A percentile compares a stretch with the other conserved stretches of the same genome.
Conservation (phyloP, 169 alveolate species). For the Plasmodium chabaudi region DNA sequence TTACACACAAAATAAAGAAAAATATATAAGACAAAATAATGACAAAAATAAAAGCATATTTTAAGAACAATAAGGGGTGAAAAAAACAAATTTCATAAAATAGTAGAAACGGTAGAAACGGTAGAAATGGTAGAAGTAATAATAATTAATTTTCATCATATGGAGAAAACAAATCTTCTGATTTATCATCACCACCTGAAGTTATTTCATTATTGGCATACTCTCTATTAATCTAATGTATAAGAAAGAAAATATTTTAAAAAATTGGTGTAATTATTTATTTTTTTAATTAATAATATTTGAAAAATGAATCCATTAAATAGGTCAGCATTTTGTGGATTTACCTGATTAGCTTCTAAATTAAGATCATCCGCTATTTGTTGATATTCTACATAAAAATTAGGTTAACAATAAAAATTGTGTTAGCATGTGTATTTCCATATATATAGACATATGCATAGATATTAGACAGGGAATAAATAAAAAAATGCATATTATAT, state of each 20-base stretch:
- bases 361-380: conserved; percentile 40
- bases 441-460: not conserved
- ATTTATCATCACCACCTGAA: not conserved
- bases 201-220: not conserved
- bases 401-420: not conserved
- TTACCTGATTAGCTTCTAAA: conserved; percentile 19
- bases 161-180: conserved; percentile 62
- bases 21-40: too few relatives aligned
- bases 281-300: not conserved
- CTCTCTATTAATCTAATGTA: conserved; percentile 14
- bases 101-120: not conserved
- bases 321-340: not conserved
- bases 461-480: not conserved
- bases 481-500: not conserved
- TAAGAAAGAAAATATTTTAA: not conserved
- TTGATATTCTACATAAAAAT: conserved; percentile 34
- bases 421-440: not conserved
- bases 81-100: not conserved
- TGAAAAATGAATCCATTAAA: not conserved
- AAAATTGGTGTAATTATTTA: not conserved
- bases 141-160: conserved; percentile 60
- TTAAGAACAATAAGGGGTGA: not conserved
- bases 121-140: too few relatives aligned
- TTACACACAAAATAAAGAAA: not conserved
- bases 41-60: not conserved